Evolutionary conservation across 2,329 filamentous ascomycete genomes (phyloP), one percentile per base, ranked within the genome.

Genomic region (Pyrenophora seminiperda): DNA sequence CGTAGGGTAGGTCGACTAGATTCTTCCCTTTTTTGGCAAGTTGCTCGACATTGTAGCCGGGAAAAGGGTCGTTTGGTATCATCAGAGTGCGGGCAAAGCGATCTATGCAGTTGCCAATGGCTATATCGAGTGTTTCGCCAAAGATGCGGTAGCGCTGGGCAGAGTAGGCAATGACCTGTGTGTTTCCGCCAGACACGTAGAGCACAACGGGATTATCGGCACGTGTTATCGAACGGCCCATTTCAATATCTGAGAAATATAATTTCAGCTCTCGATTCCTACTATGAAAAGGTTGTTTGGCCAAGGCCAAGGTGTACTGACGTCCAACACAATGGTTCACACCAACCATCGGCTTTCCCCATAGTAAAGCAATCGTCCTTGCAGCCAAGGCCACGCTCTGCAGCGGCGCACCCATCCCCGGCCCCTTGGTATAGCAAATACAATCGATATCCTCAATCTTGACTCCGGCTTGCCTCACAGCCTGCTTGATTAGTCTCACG

Each of bases 1-100:
- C 86, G 69, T 99, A 99, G 2, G 94, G 94, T 20, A 99, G 78
- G 61, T 97, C 93, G 14, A 97, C 79, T 31, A 99, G 77, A 17
- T 85, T 76, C 36, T 80, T 83, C 1, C 84, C 84, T 45, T 86
- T 85, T 73, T 88, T 87, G 61, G 94, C 94, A 41, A 97, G 79
- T 75, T 96, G 90, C 78, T 99, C 94, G 62, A 99, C 97, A 71
- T 99, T 99, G 75, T 97, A 97, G 1, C 94, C 94, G 0, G 94
- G 94, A 1, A 94, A 94, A 0, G 94, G 94, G 72, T 99, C 93
- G 73, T 99, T 99, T 71, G 88, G 88, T 68, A 99, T 97, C 62
- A 83, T 83, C 39, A 99, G 81, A 3, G 92, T 96, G 63, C 94
- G 86, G 24, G 94, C 94, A 72, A 99, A 97, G 27, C 94, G 86